Evolutionary conservation across 1,284 basidiomycete genomes (phyloP), one percentile per base, ranked within the genome.

Genomic region (Neolentinus lepideus): DNA sequence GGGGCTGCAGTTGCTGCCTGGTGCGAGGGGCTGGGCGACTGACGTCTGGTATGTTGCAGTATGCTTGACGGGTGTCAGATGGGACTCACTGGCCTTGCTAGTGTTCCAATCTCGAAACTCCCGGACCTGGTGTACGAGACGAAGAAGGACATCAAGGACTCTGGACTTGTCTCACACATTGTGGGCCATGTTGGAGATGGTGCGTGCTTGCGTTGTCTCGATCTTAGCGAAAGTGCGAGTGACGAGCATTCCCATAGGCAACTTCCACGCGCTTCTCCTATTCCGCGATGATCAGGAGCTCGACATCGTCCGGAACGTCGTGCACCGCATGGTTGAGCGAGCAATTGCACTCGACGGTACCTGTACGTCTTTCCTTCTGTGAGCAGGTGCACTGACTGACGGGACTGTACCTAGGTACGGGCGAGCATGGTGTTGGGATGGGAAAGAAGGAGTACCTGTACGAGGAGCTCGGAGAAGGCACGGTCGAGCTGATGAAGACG

Each of bases 351-450:
- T 92, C 54, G 89, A 91, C 60, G 89, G 89, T 25, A 92, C 89
- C 22, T 90, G 89, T 83, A 62, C 58, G 77, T 69, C 11, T 19
- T 22, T 2, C 21, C 29, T 53, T 36, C 38, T 43, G 12, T 9
- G 6, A n/a, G 16, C n/a, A 8, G 4, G 8, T n/a, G 38, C 6
- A 3, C 38, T 9, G 38, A 9, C 29, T 33, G 38, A 26, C 22
- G 16, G 9, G 8, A 8, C 11, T 43, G 6, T 36, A 31, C 16
- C 4, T 55, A 85, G 81, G 84, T 63, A 88, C 86, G 0, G 92
- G 92, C 10, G 92, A 94, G 66, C 92, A 94, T 65, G 92, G 92
- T 1, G 90, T 95, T 8, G 92, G 92, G 0, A 73, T 93, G n/a
- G 91, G 90, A 12, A 94, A 94, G 74, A 83, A 79, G 59, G 78